Base-by-base conservation (phyloP, 176 grass and related monocot genomes). In the Juncus effusus region DNA sequence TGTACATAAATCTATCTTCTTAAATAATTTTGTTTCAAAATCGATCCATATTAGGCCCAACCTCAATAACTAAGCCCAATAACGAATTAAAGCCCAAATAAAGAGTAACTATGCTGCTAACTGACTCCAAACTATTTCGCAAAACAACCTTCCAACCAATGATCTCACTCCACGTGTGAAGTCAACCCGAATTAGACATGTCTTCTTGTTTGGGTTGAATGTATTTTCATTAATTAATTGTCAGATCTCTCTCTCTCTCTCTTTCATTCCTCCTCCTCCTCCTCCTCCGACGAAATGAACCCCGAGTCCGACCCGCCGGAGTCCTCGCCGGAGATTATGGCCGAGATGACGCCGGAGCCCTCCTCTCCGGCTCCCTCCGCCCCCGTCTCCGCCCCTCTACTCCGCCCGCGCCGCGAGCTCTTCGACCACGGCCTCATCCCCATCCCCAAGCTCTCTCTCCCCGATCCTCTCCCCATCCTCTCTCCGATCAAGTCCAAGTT, bases 381-480 rank as follows among this genome's bases (percentile, higher is more conserved):
- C 1, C 7, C 36, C 0, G 0, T 59, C 10, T 40, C 76, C 6
- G 0, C 42, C 39, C 42, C 69, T 10, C 77, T 99, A 60, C 76
- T 99, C 47, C 88, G 83, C 4, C 88, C 94, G 13, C 85, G 94
- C 6, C 88, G 94, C 9, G 83, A 82, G 80, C 82, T 81, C 55
- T 99, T 99, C 73, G 94, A 99, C 75, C 81, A 99, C 58, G 94
- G 94, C 11, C 94, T 99, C 58, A 77, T 99, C 51, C 94, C 88
- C 60, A 74, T 99, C 38, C 83, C 88, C 8, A 93, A 89, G 80
- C 88, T 99, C 77, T 78, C 91, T 52, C 74, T 93, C 63, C 82
- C 80, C 68, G 94, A 99, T n/a, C 74, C 80, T 64, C 76, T 87
- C 51, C 72, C 83, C 52, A 74, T 81, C 37, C 85, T 99, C 7